A percentile compares a stretch with the other conserved stretches of the same genome.
These are phyloP conservation scores for Pyrus betulifolia DNA, from an alignment of 306 rosid species.

Conservation along the genomic window DNA sequence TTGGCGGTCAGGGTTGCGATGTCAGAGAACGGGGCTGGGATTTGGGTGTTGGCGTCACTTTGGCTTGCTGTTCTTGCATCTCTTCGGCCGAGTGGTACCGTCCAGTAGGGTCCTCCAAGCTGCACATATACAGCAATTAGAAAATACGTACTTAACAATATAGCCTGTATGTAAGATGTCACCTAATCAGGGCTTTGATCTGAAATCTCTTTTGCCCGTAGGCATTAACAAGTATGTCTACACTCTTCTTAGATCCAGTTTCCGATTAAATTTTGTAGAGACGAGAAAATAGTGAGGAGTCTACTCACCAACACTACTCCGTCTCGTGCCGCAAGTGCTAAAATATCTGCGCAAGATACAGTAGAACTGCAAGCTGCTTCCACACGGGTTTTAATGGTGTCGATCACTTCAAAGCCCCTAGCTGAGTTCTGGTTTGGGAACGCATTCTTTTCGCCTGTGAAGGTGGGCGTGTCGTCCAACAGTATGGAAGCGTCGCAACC, in stretches of 20 bases:
- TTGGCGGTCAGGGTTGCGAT: slow-evolving; percentile 36
- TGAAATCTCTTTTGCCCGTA: too few relatives aligned
- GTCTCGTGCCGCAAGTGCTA: slow-evolving; percentile 73
- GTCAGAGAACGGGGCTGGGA: slow-evolving; percentile 46
- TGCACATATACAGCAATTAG: not conserved
- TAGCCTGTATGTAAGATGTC: too few relatives aligned
- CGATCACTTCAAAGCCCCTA: slow-evolving; percentile 72
- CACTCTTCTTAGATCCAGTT: too few relatives aligned
- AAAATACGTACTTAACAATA: too few relatives aligned
- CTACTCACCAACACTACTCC: slow-evolving; percentile 44
- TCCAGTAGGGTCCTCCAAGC: slow-evolving; percentile 76
- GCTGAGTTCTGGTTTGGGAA: slow-evolving; percentile 48
- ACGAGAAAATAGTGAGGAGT: too few relatives aligned
- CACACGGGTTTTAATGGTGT: slow-evolving; percentile 49
- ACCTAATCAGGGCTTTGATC: too few relatives aligned
- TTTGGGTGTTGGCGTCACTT: slow-evolving; percentile 42
- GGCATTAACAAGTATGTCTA: too few relatives aligned
- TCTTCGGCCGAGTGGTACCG: slow-evolving; percentile 55
- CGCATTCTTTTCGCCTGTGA: slow-evolving; percentile 71
- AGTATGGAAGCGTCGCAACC: slow-evolving; percentile 74
- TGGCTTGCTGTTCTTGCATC: slow-evolving; percentile 72
- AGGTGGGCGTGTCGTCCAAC: slow-evolving; percentile 50
- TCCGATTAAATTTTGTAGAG: not conserved
- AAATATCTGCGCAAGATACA: slow-evolving; percentile 81
- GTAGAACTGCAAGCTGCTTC: slow-evolving; percentile 63